Base-by-base conservation (phyloP, 148 eudicot species). In the Vaccinium vitisidaea region DNA sequence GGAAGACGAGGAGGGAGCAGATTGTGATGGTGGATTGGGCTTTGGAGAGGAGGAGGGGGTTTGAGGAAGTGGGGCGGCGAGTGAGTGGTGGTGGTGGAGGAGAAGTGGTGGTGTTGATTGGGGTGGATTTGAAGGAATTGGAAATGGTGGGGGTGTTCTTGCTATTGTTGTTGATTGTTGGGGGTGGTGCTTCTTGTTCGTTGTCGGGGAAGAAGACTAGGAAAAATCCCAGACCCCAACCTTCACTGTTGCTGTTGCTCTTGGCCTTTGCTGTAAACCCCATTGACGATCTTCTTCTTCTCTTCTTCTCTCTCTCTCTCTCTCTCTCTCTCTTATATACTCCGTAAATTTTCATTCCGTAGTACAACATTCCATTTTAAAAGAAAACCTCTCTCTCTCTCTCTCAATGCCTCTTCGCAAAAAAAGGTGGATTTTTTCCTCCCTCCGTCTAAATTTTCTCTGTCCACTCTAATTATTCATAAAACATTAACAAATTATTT, bases 21-120 rank as follows among this genome's bases (percentile, higher is more conserved):
- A 95, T 90, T 0, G 94, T 90, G 25, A 95, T 88, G 12, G 95
- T 94, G 67, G 94, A 93, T 81, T 87, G 96, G 23, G 96, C 90
- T 85, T 73, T 93, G 46, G 90, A 84, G 48, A 90, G 76, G 0
- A 93, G 87, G 54, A 92, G 87, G 61, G 84, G 82, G 16, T 79
- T 13, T 32, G 91, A 85, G 46, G 77, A 86, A 6, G 82, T 75
- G 81, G 39, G 84, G 83, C 3, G 77, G 61, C 70, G 70, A 9
- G 70, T 65, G 70, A 65, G 70, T 23, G 70, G 32, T 3, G 30
- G 6, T 5, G 6, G 30, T 0, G 70, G 13, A 65, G 14, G 13
- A 23, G 70, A 4, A 61, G 69, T 11, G 8, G 25, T 8, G 39
- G 81, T 56, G 55, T 58, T 73, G 27, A 79, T 58, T 43, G 46